A percentile compares a stretch with the other conserved stretches of the same genome.
Evolutionary conservation across 192 early-diverging fungal genomes (phyloP).

Genomic region (Umbelopsis sp.): DNA sequence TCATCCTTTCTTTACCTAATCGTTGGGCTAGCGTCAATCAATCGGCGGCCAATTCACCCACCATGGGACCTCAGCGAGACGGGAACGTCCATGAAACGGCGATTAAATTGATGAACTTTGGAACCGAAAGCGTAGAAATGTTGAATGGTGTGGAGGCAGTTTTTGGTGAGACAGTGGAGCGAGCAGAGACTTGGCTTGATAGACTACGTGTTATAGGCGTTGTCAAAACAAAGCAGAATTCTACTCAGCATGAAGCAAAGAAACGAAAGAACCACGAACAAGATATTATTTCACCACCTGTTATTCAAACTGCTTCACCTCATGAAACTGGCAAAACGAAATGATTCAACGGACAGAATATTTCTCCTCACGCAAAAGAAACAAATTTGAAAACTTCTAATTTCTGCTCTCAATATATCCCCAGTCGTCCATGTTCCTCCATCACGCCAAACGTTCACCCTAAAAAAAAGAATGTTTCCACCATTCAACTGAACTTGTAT

Average conservation of each 20-base stretch:
- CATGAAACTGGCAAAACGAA: conserved; percentile 13
- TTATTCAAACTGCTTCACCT: conserved; percentile 3
- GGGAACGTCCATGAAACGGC: conserved; percentile 28
- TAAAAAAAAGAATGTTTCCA: no score
- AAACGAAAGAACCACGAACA: conserved; percentile 14
- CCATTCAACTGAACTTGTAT: no score
- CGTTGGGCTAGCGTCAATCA: conserved; percentile 68
- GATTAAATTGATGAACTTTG: conserved; percentile 62
- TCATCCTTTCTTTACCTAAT: conserved; percentile 82
- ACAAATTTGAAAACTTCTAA: no score
- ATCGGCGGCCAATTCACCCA: conserved; percentile 19
- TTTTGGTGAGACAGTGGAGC: conserved; percentile 67
- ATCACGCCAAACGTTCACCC: background rate
- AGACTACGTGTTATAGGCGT: conserved; percentile 38
- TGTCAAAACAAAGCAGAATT: background rate
- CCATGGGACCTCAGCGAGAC: conserved; percentile 1
- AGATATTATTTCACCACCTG: conserved; percentile 8
- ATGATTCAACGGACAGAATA: background rate
- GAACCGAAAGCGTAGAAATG: conserved; percentile 70
- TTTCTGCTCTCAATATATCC: background rate
- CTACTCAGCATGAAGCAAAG: background rate
- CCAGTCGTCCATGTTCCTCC: background rate
- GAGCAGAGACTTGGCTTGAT: conserved; percentile 66
- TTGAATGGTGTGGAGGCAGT: conserved; percentile 63
- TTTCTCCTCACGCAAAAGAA: background rate